Base-by-base conservation (phyloP, 140 eudicot species). In the Flaveria floridana region DNA sequence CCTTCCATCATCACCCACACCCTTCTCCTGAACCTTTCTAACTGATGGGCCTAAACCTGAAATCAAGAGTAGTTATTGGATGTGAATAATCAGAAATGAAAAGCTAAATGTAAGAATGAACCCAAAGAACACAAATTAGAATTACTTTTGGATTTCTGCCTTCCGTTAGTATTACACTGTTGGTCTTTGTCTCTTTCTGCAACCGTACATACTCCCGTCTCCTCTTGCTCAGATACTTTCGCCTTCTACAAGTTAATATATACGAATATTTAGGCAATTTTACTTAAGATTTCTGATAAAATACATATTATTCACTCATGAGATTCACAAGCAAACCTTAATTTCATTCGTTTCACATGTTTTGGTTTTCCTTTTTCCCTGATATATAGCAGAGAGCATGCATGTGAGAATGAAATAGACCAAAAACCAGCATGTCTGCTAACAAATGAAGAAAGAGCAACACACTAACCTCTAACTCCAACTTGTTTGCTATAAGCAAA, bases 1-100 rank as follows among this genome's bases (percentile, higher is more conserved):
- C 93, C 96, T 86, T 56, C 77, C 80, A 15, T 78, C 85, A 59
- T 72, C 93, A 81, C 73, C 76, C 53, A 68, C 78, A 62, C 70
- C 78, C 71, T 81, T 81, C 37, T 85, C 85, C 55, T 62, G 81
- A 39, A 52, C 82, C 78, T 79, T 82, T 58, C 69, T 58, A 68
- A 74, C 77, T 19, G 88, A 76, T 13, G 85, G 65, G 59, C 80
- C 82, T 79, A 89, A 75, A 71, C 94, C 97, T 89, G 75, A n/a
- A 76, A 79, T 63, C 30, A 46, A 64, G 3, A 72, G 8, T 21
- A 13, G 63, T 19, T 56, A 19, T 53, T 53, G 19, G 56, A 50
- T 50, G 2, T 50, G 56, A 50, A 14, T 19, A 52, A 26, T 20
- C 46, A 26, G 15, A 23, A 50, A n/a, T 6, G 10, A 20, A 20